These are phyloP conservation scores for Aspergillus wentii DNA, from an alignment of 495 filamentous ascomycete genomes.

Conservation along the genomic window DNA sequence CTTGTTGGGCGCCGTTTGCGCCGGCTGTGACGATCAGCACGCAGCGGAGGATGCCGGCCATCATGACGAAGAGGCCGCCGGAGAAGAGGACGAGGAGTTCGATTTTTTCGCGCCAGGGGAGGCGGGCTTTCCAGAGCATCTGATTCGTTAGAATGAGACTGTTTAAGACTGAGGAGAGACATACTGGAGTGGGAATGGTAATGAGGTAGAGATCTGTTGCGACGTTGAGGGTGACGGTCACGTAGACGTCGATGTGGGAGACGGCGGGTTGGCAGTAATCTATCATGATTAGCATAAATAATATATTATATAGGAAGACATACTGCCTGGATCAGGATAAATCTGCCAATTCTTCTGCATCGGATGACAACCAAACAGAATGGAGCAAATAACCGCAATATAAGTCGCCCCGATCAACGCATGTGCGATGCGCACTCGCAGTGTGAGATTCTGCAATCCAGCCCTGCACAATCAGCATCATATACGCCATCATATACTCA, in stretches of 20 bases:
- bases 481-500: neutral
- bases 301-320: slow-evolving; percentile 15
- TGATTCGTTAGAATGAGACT: slow-evolving; percentile 14
- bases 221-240: slow-evolving; percentile 47
- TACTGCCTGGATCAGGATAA: slow-evolving; percentile 51
- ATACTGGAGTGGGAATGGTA: slow-evolving; percentile 49
- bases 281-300: slow-evolving; percentile 5
- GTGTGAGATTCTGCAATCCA: slow-evolving; percentile 42
- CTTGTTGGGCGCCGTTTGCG: slow-evolving; percentile 46
- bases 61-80: slow-evolving; percentile 56
- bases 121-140: slow-evolving; percentile 50
- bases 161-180: slow-evolving; percentile 10
- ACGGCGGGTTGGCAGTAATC: slow-evolving; percentile 43
- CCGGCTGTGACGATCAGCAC: slow-evolving; percentile 49
- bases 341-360: slow-evolving; percentile 56
- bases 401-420: slow-evolving; percentile 47
- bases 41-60: slow-evolving; percentile 55
- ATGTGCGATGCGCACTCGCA: slow-evolving; percentile 50
- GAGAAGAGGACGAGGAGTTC: slow-evolving; percentile 53
- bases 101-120: slow-evolving; percentile 46
- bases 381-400: slow-evolving; percentile 47
- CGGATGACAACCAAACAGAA: slow-evolving; percentile 50
- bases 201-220: slow-evolving; percentile 52
- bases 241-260: slow-evolving; percentile 42
- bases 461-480: slow-evolving; percentile 19